phyloP scores from a whole-genome alignment of 31 red algal genomes.

The Odonthalia washingtoniensis region DNA sequence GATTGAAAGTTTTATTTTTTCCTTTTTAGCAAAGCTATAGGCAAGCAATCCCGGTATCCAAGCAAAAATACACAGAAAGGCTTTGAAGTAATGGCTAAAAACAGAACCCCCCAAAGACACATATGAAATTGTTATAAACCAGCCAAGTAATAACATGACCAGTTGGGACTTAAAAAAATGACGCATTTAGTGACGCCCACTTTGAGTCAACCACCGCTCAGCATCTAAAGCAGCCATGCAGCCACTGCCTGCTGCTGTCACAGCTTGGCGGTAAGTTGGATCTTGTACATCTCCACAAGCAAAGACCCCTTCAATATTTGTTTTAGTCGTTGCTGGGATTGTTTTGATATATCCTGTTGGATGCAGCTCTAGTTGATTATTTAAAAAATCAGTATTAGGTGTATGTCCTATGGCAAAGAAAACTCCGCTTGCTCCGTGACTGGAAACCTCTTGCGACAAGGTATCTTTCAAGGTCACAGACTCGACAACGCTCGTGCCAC shows the following conservation, averaged over 20 bases:
- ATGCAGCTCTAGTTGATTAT: slow-evolving; percentile 82
- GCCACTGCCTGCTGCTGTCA: slow-evolving; percentile 96
- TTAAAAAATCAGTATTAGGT: slow-evolving; percentile 91
- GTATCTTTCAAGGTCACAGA: slow-evolving; percentile 66
- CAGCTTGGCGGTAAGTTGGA: slow-evolving; percentile 94
- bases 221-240: slow-evolving; percentile 99
- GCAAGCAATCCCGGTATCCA: no score
- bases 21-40: no score
- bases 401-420: slow-evolving; percentile 99
- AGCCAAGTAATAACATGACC: no score
- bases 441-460: slow-evolving; percentile 35
- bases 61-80: no score
- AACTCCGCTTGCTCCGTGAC: slow-evolving; percentile 69
- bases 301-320: slow-evolving; percentile 93
- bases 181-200: no score
- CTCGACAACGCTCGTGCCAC: slow-evolving; percentile 82
- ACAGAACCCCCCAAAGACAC: no score
- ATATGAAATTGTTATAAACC: no score
- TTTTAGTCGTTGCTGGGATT: slow-evolving; percentile 87
- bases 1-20: no score
- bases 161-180: no score
- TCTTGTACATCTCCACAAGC: slow-evolving; percentile 98
- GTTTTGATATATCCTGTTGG: slow-evolving; percentile 91
- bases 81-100: no score
- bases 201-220: slow-evolving; percentile 45